A percentile compares a stretch with the other conserved stretches of the same genome.
phyloP scores from a whole-genome alignment of 2,329 filamentous ascomycete species.

The Beauveria pseudobassiana region DNA sequence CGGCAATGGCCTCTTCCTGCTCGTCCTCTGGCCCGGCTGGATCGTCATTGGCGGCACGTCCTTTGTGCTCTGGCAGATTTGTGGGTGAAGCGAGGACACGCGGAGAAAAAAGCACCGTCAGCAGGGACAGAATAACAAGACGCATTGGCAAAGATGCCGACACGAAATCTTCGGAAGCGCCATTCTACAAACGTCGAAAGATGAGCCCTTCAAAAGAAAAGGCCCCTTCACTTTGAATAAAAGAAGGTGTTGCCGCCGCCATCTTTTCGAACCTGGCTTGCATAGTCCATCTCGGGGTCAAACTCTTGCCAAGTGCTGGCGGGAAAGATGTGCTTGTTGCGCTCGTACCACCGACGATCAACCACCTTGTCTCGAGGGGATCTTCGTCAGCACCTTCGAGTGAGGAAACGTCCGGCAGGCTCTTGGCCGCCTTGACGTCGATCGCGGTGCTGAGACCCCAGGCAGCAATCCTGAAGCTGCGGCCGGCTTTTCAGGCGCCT shows the following conservation, averaged over 20 bases:
- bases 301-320: constrained; percentile 95
- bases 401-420: constrained; percentile 40
- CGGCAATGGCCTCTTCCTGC: constrained; percentile 39
- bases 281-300: constrained; percentile 82
- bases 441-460: constrained; percentile 21
- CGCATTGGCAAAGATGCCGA: background rate
- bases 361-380: constrained; percentile 79
- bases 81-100: constrained; percentile 21
- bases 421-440: constrained; percentile 28
- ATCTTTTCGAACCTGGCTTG: constrained; percentile 70
- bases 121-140: too few species aligned
- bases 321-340: constrained; percentile 96
- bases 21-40: constrained; percentile 54
- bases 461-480: constrained; percentile 5
- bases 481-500: constrained; percentile 29
- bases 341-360: constrained; percentile 92
- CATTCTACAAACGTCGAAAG: background rate
- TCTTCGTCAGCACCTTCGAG: constrained; percentile 70
- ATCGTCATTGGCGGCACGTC: constrained; percentile 33
- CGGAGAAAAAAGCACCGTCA: background rate
- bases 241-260: constrained; percentile 90
- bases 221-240: constrained; percentile 44
- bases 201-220: background rate
- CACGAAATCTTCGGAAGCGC: background rate
- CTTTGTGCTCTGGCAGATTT: constrained; percentile 27